Base-by-base conservation (phyloP, 768 basidiomycete genomes). In the Tricholoma furcatifolium region DNA sequence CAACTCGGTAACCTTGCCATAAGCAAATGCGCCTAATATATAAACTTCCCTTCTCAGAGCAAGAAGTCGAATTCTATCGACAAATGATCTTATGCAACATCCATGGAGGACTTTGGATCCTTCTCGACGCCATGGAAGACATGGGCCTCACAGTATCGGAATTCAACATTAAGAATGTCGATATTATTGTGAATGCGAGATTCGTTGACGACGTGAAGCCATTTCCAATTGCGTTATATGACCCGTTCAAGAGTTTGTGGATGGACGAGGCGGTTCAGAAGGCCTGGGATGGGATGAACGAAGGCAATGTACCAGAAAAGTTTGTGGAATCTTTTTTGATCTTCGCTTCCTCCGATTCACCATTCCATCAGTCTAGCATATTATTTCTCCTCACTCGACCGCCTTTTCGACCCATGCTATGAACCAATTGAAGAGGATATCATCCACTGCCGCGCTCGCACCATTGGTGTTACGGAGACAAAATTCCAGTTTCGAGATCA, bases 11-110 rank as follows among this genome's bases (percentile, higher is more conserved):
- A 45, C 30, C 18, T 14, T 30, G 39, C 18, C 32, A 11, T 17
- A 15, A 94, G 89, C 94, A 98, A 87, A 98, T 98, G 96, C 86
- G 94, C 35, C 76, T 97, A 35, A 97, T 98, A 44, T 95, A 98
- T 70, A 81, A 84, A 53, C 75, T 92, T 1, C 87, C 91, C 0
- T 99, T 97, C 71, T 81, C 86, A 0, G 47, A 80, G 0, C 79
- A 84, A 61, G 97, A 98, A 68, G 79, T 90, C 36, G 95, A 98
- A 69, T 83, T 78, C 14, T 97, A 88, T 61, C 85, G 95, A 2
- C 95, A 96, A 62, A 84, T 97, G 41, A 85, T 94, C 9, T 99
- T 96, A 67, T 87, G 87, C 63, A 98, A 99, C 70, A 70, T 99
- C 30, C 88, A 89, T 2, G 81, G 87, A 9, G 96, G 94, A 2